Evolutionary conservation across 495 filamentous ascomycete genomes (phyloP), one percentile per base, ranked within the genome.

Genomic region (Hypoxylon fragiforme): DNA sequence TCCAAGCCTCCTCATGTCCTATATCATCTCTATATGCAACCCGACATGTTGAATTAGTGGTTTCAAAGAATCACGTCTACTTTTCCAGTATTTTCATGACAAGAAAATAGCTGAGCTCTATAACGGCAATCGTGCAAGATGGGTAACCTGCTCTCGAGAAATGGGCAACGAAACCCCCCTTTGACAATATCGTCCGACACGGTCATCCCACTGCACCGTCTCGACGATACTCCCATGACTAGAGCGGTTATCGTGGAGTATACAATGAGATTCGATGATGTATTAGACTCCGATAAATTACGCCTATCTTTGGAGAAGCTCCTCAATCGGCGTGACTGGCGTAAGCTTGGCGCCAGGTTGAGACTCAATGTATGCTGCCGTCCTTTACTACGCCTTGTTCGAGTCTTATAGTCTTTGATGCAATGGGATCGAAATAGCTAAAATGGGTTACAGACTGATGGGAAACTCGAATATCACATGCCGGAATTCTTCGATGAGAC

Each of bases 211-310:
- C 44, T 74, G 12, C 65, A 74, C 48, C 67, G 65, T 19, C 63
- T 68, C 35, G 73, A 77, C 44, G 67, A 72, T 51, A 70, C 67
- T n/a, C 48, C 57, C 26, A 46, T 71, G 12, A 66, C 59, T 7
- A 65, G 70, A 32, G 64, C 51, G 2, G 62, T 71, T 48, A 65
- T 75, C 45, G 60, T 74, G 44, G 63, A 71, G 26, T 69, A 62
- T 7, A 68, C 64, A 35, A 62, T 77, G 21, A 67, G 66, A 1
- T 79, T 81, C 26, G 72, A 81, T 49, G 74, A 79, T 20, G 71
- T 80, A 16, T 62, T 81, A 0, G 76, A 79, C 45, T 56, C 71
- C 1, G 57, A 68, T 14, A 72, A 70, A 19, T 64, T 79, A n/a
- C 68, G 67, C 4, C 7, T n/a, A 7, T 56, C 74, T 0, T 57